phyloP scores from a whole-genome alignment of 352 stramenopile species.

The Phytophthora niederhauseri region DNA sequence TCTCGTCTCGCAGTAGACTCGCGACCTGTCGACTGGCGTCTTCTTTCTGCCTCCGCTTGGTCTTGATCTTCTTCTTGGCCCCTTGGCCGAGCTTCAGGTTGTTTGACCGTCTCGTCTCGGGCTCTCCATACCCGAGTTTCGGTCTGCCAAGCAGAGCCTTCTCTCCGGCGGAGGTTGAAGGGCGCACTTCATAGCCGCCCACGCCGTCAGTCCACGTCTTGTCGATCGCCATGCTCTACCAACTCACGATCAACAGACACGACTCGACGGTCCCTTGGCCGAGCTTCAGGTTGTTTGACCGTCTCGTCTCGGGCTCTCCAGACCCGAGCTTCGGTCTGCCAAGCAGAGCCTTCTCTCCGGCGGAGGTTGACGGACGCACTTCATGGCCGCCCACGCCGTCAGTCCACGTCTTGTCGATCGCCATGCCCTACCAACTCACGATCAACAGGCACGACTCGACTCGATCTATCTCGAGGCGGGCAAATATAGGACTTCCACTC shows the following conservation, averaged over 20 bases:
- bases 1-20: slow-evolving; percentile 44
- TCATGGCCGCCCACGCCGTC: neutral
- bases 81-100: neutral
- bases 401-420: slow-evolving; percentile 1
- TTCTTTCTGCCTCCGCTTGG: slow-evolving; percentile 18
- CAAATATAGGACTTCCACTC: slow-evolving; percentile 1
- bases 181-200: neutral
- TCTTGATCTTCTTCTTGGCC: slow-evolving; percentile 18
- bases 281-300: too few species aligned
- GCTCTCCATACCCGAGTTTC: neutral
- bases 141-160: neutral
- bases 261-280: too few species aligned
- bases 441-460: neutral
- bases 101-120: neutral
- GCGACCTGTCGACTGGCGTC: slow-evolving; percentile 44
- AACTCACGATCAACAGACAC: neutral
- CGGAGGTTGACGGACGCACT: slow-evolving; percentile 14
- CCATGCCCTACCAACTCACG: neutral
- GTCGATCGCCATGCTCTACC: slow-evolving; percentile 10
- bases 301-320: slow-evolving; percentile 1
- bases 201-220: neutral
- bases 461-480: neutral
- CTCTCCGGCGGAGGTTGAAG: slow-evolving; percentile 15
- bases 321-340: neutral
- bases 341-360: slow-evolving; percentile 7